Percentiles rank a stretch among this genome's conserved stretches.
These are phyloP conservation scores for Aspergillus persii DNA, from an alignment of 2,329 filamentous ascomycete genomes.

Conservation along the genomic window DNA sequence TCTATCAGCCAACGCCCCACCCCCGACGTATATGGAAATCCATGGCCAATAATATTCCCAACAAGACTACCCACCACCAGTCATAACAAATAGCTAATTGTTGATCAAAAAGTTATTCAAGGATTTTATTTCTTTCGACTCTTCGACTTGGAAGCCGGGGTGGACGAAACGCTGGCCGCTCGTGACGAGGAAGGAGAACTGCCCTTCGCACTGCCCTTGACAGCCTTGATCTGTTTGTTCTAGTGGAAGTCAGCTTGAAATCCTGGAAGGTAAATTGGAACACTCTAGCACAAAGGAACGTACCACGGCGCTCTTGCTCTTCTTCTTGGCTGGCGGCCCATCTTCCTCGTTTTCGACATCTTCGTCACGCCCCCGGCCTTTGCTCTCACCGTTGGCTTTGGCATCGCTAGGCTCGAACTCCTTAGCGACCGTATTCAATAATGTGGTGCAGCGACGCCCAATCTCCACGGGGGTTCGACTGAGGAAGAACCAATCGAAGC, in stretches of 20 bases:
- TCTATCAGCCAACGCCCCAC: slow-evolving; percentile 23
- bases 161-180: slow-evolving; percentile 84
- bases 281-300: slow-evolving; percentile 29
- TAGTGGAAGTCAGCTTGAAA: slow-evolving; percentile 40
- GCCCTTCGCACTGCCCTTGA: slow-evolving; percentile 74
- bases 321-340: slow-evolving; percentile 88
- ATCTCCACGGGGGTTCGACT: slow-evolving; percentile 92
- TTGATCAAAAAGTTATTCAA: slow-evolving; percentile 1
- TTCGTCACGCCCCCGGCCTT: slow-evolving; percentile 62
- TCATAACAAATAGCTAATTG: slow-evolving; percentile 10
- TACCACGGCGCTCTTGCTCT: slow-evolving; percentile 86
- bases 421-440: slow-evolving; percentile 89
- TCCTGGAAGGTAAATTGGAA: neutral
- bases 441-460: slow-evolving; percentile 84
- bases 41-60: slow-evolving; percentile 12
- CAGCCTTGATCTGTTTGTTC: slow-evolving; percentile 90
- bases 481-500: slow-evolving; percentile 99
- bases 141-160: slow-evolving; percentile 52
- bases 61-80: slow-evolving; percentile 13
- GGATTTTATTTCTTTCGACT: slow-evolving; percentile 48
- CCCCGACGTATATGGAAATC: slow-evolving; percentile 16
- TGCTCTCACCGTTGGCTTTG: slow-evolving; percentile 60
- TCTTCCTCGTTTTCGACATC: slow-evolving; percentile 81
- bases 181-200: slow-evolving; percentile 76
- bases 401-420: slow-evolving; percentile 75